Percentiles rank a stretch among this genome's conserved stretches.
Conservation (phyloP, 768 basidiomycete genomes). For the Trametes gibbosa region DNA sequence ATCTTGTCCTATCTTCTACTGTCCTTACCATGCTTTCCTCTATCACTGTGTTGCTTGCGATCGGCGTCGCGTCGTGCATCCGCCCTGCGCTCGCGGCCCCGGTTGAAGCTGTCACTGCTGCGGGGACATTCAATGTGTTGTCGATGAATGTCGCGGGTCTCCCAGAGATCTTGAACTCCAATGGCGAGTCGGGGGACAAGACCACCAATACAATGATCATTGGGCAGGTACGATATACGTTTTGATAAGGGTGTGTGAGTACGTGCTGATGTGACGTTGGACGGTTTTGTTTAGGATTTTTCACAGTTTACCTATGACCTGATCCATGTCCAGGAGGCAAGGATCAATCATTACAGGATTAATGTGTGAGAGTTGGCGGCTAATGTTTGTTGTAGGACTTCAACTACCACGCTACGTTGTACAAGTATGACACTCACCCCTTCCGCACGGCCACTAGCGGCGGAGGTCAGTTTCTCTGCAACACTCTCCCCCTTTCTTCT, state of each 20-base stretch:
- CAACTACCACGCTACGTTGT: slow-evolving; percentile 7
- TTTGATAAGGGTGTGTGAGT: not conserved
- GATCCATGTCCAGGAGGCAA: slow-evolving; percentile 7
- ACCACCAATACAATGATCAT: slow-evolving; percentile 7
- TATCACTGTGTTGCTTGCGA: not conserved
- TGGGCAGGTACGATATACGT: not conserved
- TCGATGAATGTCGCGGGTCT: slow-evolving; percentile 10
- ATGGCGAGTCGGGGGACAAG: slow-evolving; percentile 5
- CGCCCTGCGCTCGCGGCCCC: not conserved
- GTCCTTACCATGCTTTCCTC: slow-evolving; percentile 1
- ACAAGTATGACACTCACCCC: not conserved
- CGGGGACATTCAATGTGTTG: not conserved
- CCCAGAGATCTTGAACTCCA: not conserved
- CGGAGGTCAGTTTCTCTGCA: not conserved
- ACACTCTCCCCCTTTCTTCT: not conserved
- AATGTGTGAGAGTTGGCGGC: too few relatives aligned
- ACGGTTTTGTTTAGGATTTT: not conserved
- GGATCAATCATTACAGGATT: not conserved
- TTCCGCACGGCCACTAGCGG: slow-evolving; percentile 7
- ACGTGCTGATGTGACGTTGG: not conserved
- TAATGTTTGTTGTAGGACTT: not conserved
- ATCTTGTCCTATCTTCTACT: not conserved
- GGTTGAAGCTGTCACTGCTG: not conserved
- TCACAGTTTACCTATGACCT: not conserved
- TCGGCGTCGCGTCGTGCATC: not conserved